Conservation (phyloP, 768 basidiomycete genomes). For the Wakefieldia striispora region DNA sequence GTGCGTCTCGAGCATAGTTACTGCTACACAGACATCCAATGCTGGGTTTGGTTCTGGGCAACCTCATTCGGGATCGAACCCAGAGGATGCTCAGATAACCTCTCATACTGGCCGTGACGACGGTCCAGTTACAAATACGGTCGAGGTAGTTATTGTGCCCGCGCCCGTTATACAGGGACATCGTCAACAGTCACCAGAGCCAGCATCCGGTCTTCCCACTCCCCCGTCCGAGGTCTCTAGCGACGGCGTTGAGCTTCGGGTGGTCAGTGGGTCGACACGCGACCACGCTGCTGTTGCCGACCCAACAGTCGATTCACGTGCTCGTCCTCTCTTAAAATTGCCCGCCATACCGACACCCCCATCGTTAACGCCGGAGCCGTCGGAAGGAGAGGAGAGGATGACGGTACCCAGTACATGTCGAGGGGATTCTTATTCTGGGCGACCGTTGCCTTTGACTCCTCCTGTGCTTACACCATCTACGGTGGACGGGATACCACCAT, state of each 20-base stretch:
- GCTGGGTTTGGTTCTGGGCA: background rate
- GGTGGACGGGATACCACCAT: background rate
- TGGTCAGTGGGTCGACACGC: background rate
- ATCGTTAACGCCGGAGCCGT: background rate
- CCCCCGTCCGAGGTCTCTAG: background rate
- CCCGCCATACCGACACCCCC: slow-evolving; percentile 6
- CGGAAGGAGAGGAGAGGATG: background rate
- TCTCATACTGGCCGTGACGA: background rate
- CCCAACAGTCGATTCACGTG: background rate
- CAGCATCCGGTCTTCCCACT: slow-evolving; percentile 6
- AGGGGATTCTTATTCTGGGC: background rate
- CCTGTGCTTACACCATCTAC: background rate
- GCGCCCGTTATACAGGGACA: too few relatives aligned
- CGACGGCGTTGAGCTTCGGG: background rate
- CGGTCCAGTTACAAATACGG: background rate
- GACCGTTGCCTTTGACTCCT: slow-evolving; percentile 4
- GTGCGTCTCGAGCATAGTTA: background rate
- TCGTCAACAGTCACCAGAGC: background rate
- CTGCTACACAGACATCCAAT: background rate
- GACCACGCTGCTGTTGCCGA: background rate
- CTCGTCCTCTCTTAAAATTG: background rate
- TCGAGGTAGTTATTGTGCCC: background rate
- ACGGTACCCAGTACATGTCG: too few relatives aligned
- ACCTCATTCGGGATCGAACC: background rate
- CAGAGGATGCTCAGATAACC: background rate